These are phyloP conservation scores for Aureobasidium sp. DNA, from an alignment of 2,329 filamentous ascomycete genomes.

Conservation along the genomic window DNA sequence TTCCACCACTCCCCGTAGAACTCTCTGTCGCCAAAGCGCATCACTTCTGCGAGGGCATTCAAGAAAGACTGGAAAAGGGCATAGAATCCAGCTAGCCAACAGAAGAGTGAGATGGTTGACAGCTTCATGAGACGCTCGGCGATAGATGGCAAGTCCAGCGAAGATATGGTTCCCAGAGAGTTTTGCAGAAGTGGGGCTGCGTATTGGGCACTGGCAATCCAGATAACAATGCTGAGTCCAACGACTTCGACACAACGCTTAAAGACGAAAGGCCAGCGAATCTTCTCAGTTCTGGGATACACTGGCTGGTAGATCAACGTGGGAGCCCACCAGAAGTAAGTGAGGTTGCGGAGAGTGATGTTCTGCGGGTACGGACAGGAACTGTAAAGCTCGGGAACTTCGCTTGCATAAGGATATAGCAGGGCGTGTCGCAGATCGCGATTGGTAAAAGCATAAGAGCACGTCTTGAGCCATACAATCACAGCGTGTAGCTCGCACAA, in stretches of 20 bases:
- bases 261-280: slow-evolving; percentile 79
- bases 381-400: slow-evolving; percentile 76
- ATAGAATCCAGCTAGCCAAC: slow-evolving; percentile 97
- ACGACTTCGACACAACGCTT: slow-evolving; percentile 75
- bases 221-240: slow-evolving; percentile 79
- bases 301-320: slow-evolving; percentile 95
- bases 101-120: slow-evolving; percentile 87
- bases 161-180: slow-evolving; percentile 77
- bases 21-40: slow-evolving; percentile 81
- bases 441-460: slow-evolving; percentile 94
- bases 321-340: slow-evolving; percentile 97
- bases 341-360: slow-evolving; percentile 77
- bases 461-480: slow-evolving; percentile 92
- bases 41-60: slow-evolving; percentile 84
- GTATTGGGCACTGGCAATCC: slow-evolving; percentile 91
- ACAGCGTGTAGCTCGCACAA: slow-evolving; percentile 85
- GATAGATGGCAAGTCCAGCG: slow-evolving; percentile 71
- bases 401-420: slow-evolving; percentile 29
- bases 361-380: slow-evolving; percentile 83
- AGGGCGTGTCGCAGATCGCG: slow-evolving; percentile 87
- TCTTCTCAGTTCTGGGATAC: slow-evolving; percentile 73
- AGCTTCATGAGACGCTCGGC: slow-evolving; percentile 88
- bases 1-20: slow-evolving; percentile 99
- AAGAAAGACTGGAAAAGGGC: slow-evolving; percentile 88
- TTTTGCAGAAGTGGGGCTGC: slow-evolving; percentile 83